Base-by-base conservation (phyloP, 2,329 filamentous ascomycete species). In the Xylaria arbuscula region DNA sequence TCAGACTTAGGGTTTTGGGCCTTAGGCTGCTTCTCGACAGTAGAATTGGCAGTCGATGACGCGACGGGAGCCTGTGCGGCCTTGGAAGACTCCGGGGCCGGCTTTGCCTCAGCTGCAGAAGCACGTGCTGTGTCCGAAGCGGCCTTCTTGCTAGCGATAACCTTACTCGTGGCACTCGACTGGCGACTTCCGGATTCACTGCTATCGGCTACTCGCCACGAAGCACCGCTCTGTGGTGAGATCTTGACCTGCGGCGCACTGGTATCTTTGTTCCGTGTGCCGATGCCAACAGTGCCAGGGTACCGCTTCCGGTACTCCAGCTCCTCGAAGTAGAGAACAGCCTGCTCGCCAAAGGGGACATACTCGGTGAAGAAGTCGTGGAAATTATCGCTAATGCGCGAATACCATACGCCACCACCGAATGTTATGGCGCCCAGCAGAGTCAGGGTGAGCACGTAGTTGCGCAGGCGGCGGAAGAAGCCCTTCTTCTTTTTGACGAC, bases 311-410 rank as follows among this genome's bases (percentile, higher is more conserved):
- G 89, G 84, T 97, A 98, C 77, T 98, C 94, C 73, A 92, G 89
- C 83, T 99, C 96, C 82, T 99, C 96, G 61, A 99, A 90, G 83
- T 97, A 98, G 32, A 97, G 89, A 54, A 99, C 95, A 19, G 92
- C 92, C 79, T 97, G 93, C 83, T 99, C 96, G 76, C 94, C 96
- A 74, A 92, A 97, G 24, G 96, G 96, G 19, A 99, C 83, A 80
- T 95, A 99, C 83, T 98, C 94, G 76, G 94, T 98, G 83, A 99
- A 99, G 85, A 98, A 96, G 81, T 99, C 96, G 83, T 99, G 95
- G 87, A 98, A 99, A 83, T 93, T 97, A 85, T 99, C 96, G 78
- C 92, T 97, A 81, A 96, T 87, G 72, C 97, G 89, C 64, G 96
- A 95, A 81, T 97, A 96, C 86, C 92, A 97, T 64, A 98, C 90